Percentiles rank a stretch among this genome's conserved stretches.
Conservation (phyloP, 2,329 filamentous ascomycete genomes). For the Cercospora citrullina region DNA sequence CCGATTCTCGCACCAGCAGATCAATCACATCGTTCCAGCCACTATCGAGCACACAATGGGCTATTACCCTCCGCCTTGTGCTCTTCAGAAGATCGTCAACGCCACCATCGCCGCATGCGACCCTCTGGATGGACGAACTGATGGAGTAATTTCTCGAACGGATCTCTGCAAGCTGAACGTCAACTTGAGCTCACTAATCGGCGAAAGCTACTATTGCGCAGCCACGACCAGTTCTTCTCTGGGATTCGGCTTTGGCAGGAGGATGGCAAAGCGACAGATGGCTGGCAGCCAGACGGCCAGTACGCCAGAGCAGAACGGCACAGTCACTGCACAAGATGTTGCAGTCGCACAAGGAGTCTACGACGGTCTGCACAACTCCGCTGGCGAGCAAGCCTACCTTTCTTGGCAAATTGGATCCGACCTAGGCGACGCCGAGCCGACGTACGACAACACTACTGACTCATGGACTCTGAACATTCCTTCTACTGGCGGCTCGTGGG, state of each 20-base stretch:
- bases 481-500: conserved; percentile 43
- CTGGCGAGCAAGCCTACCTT: conserved; percentile 46
- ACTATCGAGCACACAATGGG: conserved; percentile 43
- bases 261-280: conserved; percentile 24
- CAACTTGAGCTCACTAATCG: conserved; percentile 49
- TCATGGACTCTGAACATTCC: conserved; percentile 41
- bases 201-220: conserved; percentile 48
- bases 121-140: conserved; percentile 54
- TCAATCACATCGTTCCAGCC: conserved; percentile 44
- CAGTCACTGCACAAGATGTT: conserved; percentile 32
- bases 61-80: conserved; percentile 48
- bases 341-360: conserved; percentile 39
- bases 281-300: conserved; percentile 17
- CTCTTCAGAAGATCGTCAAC: conserved; percentile 54
- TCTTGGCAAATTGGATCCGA: conserved; percentile 39
- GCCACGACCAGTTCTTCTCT: conserved; percentile 31
- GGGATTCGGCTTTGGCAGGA: conserved; percentile 16
- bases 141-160: conserved; percentile 54
- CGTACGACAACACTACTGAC: conserved; percentile 39
- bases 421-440: conserved; percentile 40
- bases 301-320: conserved; percentile 33
- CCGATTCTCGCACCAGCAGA: conserved; percentile 48
- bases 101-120: conserved; percentile 57
- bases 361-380: conserved; percentile 43
- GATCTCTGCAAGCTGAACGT: conserved; percentile 52